These are phyloP conservation scores for Cyclostephanos tholiformis DNA, from an alignment of 108 stramenopile species.

Conservation along the genomic window DNA sequence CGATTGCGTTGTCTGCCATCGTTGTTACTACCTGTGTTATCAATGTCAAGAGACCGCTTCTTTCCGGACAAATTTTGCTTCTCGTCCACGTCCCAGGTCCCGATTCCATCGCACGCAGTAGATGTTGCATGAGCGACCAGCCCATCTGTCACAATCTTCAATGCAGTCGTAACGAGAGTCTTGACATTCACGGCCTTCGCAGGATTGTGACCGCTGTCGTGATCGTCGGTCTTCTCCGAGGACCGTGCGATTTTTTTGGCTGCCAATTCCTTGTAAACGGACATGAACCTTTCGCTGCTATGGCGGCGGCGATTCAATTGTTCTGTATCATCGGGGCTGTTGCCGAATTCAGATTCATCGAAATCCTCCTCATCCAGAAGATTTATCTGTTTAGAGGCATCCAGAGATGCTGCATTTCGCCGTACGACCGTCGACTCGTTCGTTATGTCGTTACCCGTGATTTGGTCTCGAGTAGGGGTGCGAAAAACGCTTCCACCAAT, in stretches of 20 bases:
- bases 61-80: not conserved
- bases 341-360: not conserved
- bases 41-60: constrained; percentile 3
- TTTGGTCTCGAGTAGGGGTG: not conserved
- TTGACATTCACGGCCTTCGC: not conserved
- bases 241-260: not conserved
- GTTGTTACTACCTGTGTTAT: not conserved
- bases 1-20: constrained; percentile 9
- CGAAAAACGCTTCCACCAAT: constrained; percentile 8
- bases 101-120: constrained; percentile 6
- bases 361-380: constrained; percentile 5
- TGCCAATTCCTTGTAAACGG: not conserved
- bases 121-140: constrained; percentile 2
- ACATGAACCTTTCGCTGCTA: constrained; percentile 8
- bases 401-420: constrained; percentile 6
- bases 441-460: not conserved
- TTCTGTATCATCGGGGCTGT: not conserved
- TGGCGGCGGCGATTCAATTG: not conserved
- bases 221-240: not conserved
- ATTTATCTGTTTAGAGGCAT: not conserved
- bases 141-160: constrained; percentile 12
- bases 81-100: constrained; percentile 12
- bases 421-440: constrained; percentile 3
- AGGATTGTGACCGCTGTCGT: not conserved
- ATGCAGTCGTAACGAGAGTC: constrained; percentile 12